These are phyloP conservation scores for Tarenaya hassleriana DNA, from an alignment of 345 rosid species.

Conservation along the genomic window DNA sequence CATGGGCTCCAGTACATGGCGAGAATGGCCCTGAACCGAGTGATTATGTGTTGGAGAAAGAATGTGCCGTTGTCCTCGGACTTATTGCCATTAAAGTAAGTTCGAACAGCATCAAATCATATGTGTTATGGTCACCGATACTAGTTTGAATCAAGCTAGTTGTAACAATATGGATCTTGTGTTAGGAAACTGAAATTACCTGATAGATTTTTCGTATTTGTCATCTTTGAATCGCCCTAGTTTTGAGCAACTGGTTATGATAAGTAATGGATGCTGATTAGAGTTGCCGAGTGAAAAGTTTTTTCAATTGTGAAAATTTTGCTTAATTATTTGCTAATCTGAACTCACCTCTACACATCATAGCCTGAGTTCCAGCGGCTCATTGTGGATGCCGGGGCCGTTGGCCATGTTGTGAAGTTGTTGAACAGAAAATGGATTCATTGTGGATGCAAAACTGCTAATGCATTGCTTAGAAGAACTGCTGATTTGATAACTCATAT, in stretches of 20 bases:
- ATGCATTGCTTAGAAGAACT: slow-evolving; percentile 56
- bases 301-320: not conserved
- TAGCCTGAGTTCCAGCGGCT: slow-evolving; percentile 69
- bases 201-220: not conserved
- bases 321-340: not conserved
- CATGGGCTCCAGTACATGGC: slow-evolving; percentile 12
- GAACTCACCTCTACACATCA: slow-evolving; percentile 10
- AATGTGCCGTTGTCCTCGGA: slow-evolving; percentile 51
- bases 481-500: slow-evolving; percentile 68
- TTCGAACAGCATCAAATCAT: not conserved
- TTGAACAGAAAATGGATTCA: slow-evolving; percentile 39
- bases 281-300: not conserved
- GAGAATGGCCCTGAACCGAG: slow-evolving; percentile 15
- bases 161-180: too few relatives aligned
- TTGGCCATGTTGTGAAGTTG: slow-evolving; percentile 44
- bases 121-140: not conserved
- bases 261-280: too few relatives aligned
- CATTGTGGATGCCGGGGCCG: slow-evolving; percentile 67
- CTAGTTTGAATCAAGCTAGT: too few relatives aligned
- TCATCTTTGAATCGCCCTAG: not conserved
- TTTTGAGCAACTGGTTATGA: not conserved
- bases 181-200: too few relatives aligned
- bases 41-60: slow-evolving; percentile 54
- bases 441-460: slow-evolving; percentile 14
- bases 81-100: slow-evolving; percentile 54